Percentiles rank a stretch among this genome's conserved stretches.
Conservation (phyloP, 805 yeast genomes). For the Candida suzukii region DNA sequence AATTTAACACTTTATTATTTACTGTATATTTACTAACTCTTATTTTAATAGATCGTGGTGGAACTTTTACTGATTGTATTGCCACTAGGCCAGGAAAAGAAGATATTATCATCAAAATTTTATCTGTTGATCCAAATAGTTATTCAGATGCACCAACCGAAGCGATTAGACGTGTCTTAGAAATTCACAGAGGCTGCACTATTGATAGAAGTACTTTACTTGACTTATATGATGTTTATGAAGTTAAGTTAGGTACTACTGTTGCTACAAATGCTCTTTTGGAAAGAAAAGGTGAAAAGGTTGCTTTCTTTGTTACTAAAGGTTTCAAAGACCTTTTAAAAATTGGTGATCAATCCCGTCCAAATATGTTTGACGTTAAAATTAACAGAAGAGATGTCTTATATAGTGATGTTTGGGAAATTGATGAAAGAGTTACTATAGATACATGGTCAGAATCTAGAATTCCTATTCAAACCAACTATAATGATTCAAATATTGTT, state of each 20-base stretch:
- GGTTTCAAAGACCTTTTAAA: conserved; percentile 18
- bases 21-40: not conserved
- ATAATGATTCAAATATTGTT: conserved; percentile 10
- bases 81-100: not conserved
- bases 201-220: not conserved
- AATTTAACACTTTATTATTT: not conserved
- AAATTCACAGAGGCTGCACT: not conserved
- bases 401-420: conserved; percentile 1
- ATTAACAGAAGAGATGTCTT: conserved; percentile 1
- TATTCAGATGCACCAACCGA: conserved; percentile 1
- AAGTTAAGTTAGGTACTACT: conserved; percentile 1
- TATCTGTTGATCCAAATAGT: conserved; percentile 1
- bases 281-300: conserved; percentile 2
- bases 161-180: conserved; percentile 1
- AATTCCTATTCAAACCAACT: conserved; percentile 1
- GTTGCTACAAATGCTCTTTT: not conserved
- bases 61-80: conserved; percentile 73
- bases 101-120: not conserved
- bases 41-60: conserved; percentile 44
- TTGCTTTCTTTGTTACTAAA: conserved; percentile 9
- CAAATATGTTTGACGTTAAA: conserved; percentile 1
- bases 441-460: conserved; percentile 9
- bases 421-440: conserved; percentile 4
- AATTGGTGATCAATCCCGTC: conserved; percentile 17
- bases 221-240: not conserved